These are phyloP conservation scores for Calonectria naviculata DNA, from an alignment of 2,329 filamentous ascomycete genomes.

Conservation along the genomic window DNA sequence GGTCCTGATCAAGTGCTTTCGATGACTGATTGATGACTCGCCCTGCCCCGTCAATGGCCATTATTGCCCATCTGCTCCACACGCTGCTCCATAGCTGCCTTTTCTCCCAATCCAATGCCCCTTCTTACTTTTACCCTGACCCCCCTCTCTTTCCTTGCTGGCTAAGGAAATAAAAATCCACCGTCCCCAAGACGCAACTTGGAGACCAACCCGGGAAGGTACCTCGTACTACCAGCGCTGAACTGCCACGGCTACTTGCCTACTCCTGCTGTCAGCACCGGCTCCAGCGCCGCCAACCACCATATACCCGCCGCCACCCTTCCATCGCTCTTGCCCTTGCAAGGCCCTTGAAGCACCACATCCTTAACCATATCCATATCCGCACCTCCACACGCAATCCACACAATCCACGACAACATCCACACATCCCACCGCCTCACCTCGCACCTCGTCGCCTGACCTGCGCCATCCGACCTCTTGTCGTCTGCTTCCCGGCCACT, in stretches of 20 bases:
- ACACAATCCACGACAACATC: slow-evolving; percentile 24
- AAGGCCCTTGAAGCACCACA: slow-evolving; percentile 6
- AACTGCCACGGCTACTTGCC: slow-evolving; percentile 1
- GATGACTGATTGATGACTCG: slow-evolving; percentile 14
- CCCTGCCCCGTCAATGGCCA: background rate
- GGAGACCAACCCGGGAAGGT: slow-evolving; percentile 9
- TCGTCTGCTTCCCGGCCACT: slow-evolving; percentile 26
- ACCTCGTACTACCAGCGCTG: slow-evolving; percentile 4
- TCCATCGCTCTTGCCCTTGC: slow-evolving; percentile 6
- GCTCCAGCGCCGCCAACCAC: slow-evolving; percentile 15
- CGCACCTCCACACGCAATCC: slow-evolving; percentile 23
- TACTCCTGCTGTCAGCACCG: slow-evolving; percentile 8
- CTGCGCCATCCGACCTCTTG: slow-evolving; percentile 26
- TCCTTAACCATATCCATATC: slow-evolving; percentile 26
- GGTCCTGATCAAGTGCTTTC: background rate
- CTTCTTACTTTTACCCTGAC: slow-evolving; percentile 7
- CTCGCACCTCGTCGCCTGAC: slow-evolving; percentile 39
- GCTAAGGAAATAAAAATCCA: slow-evolving; percentile 1
- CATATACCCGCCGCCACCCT: slow-evolving; percentile 16
- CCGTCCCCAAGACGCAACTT: background rate
- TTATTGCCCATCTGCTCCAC: slow-evolving; percentile 18
- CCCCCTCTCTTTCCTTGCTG: background rate
- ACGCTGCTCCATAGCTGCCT: background rate
- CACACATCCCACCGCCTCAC: slow-evolving; percentile 32
- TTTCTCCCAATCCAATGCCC: background rate